Evolutionary conservation across 148 eudicot genomes (phyloP), one percentile per base, ranked within the genome.

Genomic region (Drosera capensis): DNA sequence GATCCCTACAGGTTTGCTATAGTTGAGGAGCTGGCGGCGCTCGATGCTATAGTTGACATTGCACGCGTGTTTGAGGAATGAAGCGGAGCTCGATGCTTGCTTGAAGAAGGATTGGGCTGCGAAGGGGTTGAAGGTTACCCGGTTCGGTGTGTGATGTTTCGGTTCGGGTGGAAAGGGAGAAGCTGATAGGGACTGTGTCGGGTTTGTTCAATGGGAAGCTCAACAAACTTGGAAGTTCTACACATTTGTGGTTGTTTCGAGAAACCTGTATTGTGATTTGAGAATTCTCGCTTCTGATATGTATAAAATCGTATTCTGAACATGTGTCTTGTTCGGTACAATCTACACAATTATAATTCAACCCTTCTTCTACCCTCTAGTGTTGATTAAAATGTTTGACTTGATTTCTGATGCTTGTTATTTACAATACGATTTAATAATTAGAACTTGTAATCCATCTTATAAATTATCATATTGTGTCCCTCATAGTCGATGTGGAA

Each of bases 141-240:
- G 65, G 57, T 5, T 60, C 65, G 8, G 16, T 60, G 0, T 60
- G 65, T 52, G 65, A 60, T 52, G 52, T 60, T 14, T 52, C 65
- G 16, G 44, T 40, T 20, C 49, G 51, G 23, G 45, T 40, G 3
- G 46, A 60, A 52, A 45, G 65, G 37, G 58, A 37, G 26, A 20
- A 45, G 35, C 28, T 60, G 0, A 51, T 52, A 23, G 40, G 52
- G 25, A 40, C 26, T 0, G 47, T 60, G 15, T 19, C 2, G 5
- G 12, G 51, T 15, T 20, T 37, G 3, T 60, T 60, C 15, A 19
- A 52, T 46, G 65, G 65, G 19, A 60, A 52, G 43, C 40, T 60
- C 23, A 16, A 60, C 24, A 45, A 51, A 11, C 38, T 52, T 41
- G 46, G 40, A 40, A 52, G 56, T 25, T 8, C 2, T 23, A 12